Percentiles rank a stretch among this genome's conserved stretches.
These are phyloP conservation scores for Solanum peruvianum DNA, from an alignment of 257 asterid species.

Conservation along the genomic window DNA sequence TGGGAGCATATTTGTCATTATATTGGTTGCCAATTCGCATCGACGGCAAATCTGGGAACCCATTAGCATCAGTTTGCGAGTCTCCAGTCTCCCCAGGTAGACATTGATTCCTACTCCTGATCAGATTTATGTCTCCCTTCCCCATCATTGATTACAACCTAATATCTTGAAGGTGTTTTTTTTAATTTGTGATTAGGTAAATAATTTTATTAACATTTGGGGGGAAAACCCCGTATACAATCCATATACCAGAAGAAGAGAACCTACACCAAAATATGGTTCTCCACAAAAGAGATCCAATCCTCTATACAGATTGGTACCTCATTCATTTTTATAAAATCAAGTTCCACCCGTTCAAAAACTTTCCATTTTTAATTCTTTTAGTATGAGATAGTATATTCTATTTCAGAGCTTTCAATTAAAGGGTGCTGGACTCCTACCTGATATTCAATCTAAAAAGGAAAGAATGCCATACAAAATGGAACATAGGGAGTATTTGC, in stretches of 20 bases:
- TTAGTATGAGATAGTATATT: not conserved
- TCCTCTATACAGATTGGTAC: not conserved
- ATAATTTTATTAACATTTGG: not conserved
- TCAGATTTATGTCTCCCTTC: not conserved
- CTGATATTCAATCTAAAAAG: not conserved
- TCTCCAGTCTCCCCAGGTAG: slow-evolving; percentile 86
- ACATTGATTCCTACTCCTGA: not conserved
- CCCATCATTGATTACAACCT: not conserved
- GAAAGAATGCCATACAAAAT: not conserved
- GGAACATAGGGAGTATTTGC: not conserved
- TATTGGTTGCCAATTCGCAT: slow-evolving; percentile 75
- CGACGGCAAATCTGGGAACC: slow-evolving; percentile 64
- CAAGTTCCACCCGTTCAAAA: not conserved
- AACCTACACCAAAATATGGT: not conserved
- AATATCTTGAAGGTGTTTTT: not conserved
- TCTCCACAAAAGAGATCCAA: not conserved
- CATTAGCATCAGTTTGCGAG: slow-evolving; percentile 56
- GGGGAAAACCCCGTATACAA: not conserved
- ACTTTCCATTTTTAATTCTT: not conserved
- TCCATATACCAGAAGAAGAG: not conserved
- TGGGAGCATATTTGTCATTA: slow-evolving; percentile 72
- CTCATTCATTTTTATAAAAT: not conserved
- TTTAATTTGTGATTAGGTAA: not conserved
- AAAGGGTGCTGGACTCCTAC: not conserved
- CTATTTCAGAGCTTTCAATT: not conserved